Base-by-base conservation (phyloP, 495 filamentous ascomycete species). In the Penicillium goetzii region DNA sequence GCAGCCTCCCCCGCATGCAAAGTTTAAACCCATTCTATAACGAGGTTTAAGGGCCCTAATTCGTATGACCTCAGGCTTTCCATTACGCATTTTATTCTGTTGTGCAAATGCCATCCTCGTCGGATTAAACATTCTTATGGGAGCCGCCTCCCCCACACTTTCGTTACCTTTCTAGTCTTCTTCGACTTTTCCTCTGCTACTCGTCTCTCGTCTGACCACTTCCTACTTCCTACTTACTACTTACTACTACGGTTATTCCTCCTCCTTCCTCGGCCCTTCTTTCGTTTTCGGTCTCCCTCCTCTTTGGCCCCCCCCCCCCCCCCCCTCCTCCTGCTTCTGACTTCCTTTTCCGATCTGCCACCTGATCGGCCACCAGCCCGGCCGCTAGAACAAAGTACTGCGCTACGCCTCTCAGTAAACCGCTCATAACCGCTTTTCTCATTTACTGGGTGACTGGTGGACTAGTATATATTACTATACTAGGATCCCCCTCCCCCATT, bases 1-100 rank as follows among this genome's bases (percentile, higher is more conserved):
- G 74, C 73, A 71, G 67, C 68, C 59, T 71, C 64, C 71, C 73
- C 74, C 74, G 72, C 72, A 76, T 76, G 61, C n/a, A 67, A 70
- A 72, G 67, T 67, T 66, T 73, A 67, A 61, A 59, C 52, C 57
- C 52, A 7, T 66, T 28, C 50, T 63, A 58, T 26, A 59, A 45
- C 7, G 57, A 54, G 32, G 34, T 51, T 30, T 23, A 15, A 34
- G 21, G 25, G 9, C 33, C 15, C 19, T 30, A 26, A 38, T 63
- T 65, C 57, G 63, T 60, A 69, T 66, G 64, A 67, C 64, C 61
- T 69, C 67, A 62, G 61, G 59, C 26, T 59, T 62, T 68, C 50
- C 58, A 66, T 70, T 59, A 66, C 60, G 12, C 36, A 64, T 66
- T 60, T 23, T 12, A 52, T 60, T 69, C 28, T 56, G 45, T 59